Conservation (phyloP, 2,329 filamentous ascomycete species). For the Pseudohalonectria lignicola region DNA sequence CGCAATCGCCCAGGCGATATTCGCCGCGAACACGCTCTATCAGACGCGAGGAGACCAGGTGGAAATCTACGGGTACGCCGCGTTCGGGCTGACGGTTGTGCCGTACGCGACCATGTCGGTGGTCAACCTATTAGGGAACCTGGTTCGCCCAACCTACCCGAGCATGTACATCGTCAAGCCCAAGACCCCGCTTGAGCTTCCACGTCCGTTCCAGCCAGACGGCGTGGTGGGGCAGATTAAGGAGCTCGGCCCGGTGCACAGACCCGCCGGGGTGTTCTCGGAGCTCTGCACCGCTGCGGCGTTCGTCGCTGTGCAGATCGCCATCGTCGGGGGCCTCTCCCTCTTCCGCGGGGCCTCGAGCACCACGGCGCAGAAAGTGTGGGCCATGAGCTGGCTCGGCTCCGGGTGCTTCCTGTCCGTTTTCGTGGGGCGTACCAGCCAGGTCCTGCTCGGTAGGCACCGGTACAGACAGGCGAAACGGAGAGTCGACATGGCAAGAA, state of each 20-base stretch:
- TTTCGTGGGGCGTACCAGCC: too few species aligned
- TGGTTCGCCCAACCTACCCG: neutral
- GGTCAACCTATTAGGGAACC: neutral
- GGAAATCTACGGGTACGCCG: neutral
- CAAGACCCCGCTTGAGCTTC: neutral
- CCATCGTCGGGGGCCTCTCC: neutral
- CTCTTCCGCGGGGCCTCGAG: neutral
- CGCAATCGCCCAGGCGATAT: neutral
- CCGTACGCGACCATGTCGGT: neutral
- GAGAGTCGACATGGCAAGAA: too few species aligned
- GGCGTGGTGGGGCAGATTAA: neutral
- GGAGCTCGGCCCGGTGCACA: neutral
- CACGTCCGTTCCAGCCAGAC: neutral
- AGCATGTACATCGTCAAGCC: neutral
- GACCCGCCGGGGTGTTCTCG: too few species aligned
- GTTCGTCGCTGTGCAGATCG: neutral
- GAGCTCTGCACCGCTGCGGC: neutral
- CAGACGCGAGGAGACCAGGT: neutral
- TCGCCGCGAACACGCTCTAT: neutral
- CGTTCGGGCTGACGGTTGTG: neutral
- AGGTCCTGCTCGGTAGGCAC: too few species aligned
- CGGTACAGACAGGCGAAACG: too few species aligned
- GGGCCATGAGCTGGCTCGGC: neutral
- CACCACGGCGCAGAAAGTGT: neutral
- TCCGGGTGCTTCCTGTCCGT: neutral